Evolutionary conservation across 2,329 filamentous ascomycete genomes (phyloP).

Genomic region (Monosporascus sp.): DNA sequence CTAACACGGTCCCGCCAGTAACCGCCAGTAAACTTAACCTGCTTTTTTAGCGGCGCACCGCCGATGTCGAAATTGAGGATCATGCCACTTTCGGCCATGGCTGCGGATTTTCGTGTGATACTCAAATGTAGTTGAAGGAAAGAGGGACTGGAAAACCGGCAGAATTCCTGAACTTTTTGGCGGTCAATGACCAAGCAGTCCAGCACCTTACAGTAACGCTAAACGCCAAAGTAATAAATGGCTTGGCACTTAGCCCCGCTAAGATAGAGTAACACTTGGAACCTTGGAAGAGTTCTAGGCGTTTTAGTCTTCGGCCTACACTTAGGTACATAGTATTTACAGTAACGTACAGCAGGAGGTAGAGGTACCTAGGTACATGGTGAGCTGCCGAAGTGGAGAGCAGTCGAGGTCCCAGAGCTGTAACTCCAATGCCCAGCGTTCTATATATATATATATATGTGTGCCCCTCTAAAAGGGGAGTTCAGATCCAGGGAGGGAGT

Average conservation of each 20-base stretch:
- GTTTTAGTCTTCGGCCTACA: too few species aligned
- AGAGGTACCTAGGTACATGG: too few species aligned
- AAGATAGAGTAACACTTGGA: not conserved
- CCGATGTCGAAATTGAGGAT: constrained; percentile 84
- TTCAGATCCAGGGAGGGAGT: too few species aligned
- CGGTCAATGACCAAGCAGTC: constrained; percentile 9
- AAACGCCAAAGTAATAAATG: not conserved
- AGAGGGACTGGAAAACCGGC: constrained; percentile 9
- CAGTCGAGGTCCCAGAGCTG: too few species aligned
- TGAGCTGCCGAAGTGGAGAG: too few species aligned
- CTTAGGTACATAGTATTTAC: too few species aligned
- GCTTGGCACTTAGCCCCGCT: not conserved
- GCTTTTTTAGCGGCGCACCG: constrained; percentile 57
- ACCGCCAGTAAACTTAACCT: constrained; percentile 76
- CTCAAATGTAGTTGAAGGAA: not conserved
- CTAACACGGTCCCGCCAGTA: constrained; percentile 84
- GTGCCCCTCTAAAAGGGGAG: too few species aligned
- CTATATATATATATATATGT: too few species aligned
- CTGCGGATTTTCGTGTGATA: constrained; percentile 1
- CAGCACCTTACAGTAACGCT: too few species aligned
- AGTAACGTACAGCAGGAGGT: too few species aligned
- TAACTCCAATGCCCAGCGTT: too few species aligned
- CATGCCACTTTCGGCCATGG: constrained; percentile 93
- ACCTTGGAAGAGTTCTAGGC: not conserved
- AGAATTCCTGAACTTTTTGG: constrained; percentile 26